phyloP scores from a whole-genome alignment of 108 stramenopile genomes.

The Hondaea fermentalgiana region DNA sequence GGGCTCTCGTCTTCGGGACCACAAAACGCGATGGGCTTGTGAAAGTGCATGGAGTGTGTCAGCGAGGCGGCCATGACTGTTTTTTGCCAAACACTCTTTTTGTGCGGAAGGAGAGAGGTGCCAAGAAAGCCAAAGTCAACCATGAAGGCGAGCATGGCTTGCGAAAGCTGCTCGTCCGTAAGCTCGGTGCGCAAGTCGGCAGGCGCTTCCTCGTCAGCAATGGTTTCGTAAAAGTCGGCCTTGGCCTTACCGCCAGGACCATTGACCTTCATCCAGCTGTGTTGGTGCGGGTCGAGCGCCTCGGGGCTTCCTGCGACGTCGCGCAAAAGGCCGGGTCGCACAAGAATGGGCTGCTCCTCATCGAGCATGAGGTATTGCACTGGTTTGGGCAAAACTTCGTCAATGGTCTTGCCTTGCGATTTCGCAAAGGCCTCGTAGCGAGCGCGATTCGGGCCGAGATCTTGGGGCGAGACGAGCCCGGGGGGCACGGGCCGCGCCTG shows the following conservation, averaged over 20 bases:
- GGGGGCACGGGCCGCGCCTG: background rate
- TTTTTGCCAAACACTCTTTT: background rate
- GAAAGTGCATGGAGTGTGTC: background rate
- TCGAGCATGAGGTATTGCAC: background rate
- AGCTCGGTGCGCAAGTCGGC: background rate
- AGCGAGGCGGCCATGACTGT: background rate
- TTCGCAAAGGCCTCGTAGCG: background rate
- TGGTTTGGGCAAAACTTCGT: background rate
- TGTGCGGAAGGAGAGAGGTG: background rate
- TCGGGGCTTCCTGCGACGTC: background rate
- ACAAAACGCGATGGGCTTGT: background rate
- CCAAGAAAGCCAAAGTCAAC: background rate
- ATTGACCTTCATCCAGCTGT: background rate
- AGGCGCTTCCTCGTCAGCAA: background rate
- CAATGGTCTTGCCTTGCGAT: background rate
- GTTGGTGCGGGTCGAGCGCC: background rate
- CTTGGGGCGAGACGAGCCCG: background rate
- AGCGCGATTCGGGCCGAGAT: background rate
- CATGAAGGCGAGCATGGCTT: background rate
- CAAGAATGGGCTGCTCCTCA: background rate
- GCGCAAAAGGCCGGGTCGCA: background rate
- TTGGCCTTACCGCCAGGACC: background rate
- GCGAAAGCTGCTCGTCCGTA: background rate
- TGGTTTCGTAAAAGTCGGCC: no score
- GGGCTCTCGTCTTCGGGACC: background rate